These are phyloP conservation scores for Tylopilus microsporus DNA, from an alignment of 1,284 basidiomycete genomes.

Conservation along the genomic window DNA sequence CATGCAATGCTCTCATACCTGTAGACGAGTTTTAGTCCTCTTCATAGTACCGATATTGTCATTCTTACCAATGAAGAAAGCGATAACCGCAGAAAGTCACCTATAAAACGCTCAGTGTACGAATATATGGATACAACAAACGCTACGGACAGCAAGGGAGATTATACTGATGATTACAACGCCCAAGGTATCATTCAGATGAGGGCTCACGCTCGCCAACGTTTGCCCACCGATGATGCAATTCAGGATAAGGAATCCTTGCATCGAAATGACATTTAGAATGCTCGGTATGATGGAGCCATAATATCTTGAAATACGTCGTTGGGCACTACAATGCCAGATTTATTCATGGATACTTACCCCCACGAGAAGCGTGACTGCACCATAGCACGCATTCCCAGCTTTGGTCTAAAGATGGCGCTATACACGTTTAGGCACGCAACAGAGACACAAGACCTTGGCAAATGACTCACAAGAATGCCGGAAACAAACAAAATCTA, in stretches of 20 bases:
- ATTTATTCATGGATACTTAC: constrained; percentile 18
- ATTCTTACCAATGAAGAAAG: constrained; percentile 50
- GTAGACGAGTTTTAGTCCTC: background rate
- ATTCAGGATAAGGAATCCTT: constrained; percentile 70
- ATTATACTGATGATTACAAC: constrained; percentile 75
- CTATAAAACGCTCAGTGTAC: constrained; percentile 25
- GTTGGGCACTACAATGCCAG: background rate
- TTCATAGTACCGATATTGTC: background rate
- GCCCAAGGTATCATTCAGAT: constrained; percentile 53
- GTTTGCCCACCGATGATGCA: constrained; percentile 74
- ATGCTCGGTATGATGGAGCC: constrained; percentile 58
- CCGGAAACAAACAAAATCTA: constrained; percentile 37
- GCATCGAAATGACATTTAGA: constrained; percentile 59
- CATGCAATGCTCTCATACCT: constrained; percentile 58
- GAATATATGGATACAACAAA: background rate
- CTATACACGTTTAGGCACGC: constrained; percentile 27
- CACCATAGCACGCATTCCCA: constrained; percentile 62
- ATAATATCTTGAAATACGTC: constrained; percentile 45
- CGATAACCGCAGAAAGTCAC: constrained; percentile 59
- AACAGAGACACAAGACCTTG: background rate
- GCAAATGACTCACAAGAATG: constrained; percentile 48
- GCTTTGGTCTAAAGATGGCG: constrained; percentile 56
- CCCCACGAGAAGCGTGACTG: constrained; percentile 56
- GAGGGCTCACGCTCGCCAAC: constrained; percentile 54
- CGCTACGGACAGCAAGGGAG: constrained; percentile 50